Evolutionary conservation across 2,329 filamentous ascomycete genomes (phyloP).

Genomic region (Teratosphaeria nubilosa): DNA sequence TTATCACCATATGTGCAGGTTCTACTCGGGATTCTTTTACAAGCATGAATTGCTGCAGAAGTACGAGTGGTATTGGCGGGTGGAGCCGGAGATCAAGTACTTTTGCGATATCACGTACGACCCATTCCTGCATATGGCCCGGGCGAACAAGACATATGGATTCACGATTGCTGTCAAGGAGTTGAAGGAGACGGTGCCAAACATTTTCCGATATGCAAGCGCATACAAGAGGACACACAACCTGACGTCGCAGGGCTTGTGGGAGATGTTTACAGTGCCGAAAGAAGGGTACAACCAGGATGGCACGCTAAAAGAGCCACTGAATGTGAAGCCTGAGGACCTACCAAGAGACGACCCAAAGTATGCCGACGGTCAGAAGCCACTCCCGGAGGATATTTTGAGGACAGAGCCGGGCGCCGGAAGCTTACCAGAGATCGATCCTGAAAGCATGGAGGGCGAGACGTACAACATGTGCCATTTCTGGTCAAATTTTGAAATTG

Average conservation of each 20-base stretch:
- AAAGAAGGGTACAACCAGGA: conserved; percentile 48
- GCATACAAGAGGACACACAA: conserved; percentile 93
- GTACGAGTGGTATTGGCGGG: conserved; percentile 99
- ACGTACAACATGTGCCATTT: conserved; percentile 99
- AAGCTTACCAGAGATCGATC: conserved; percentile 69
- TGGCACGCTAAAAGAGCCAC: conserved; percentile 39
- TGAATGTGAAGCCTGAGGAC: conserved; percentile 23
- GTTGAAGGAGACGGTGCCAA: conserved; percentile 91
- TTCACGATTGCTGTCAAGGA: conserved; percentile 99
- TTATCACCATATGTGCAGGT: conserved; percentile 98
- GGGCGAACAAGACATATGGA: conserved; percentile 92
- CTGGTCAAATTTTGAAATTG: conserved; percentile 99
- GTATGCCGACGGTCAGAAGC: conserved; percentile 52
- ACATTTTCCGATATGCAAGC: conserved; percentile 97
- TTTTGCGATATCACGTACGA: conserved; percentile 99
- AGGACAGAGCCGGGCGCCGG: conserved; percentile 62
- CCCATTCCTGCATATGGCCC: conserved; percentile 90
- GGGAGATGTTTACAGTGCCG: conserved; percentile 96
- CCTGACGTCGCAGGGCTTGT: conserved; percentile 79
- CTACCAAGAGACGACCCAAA: conserved; percentile 43
- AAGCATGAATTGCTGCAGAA: conserved; percentile 90
- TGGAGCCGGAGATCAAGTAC: conserved; percentile 99
- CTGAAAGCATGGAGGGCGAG: conserved; percentile 92
- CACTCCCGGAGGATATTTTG: conserved; percentile 70
- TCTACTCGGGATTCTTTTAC: conserved; percentile 99